Percentiles rank a stretch among this genome's conserved stretches.
Evolutionary conservation across 371 early-diverging fungal species (phyloP).

Genomic region (Lichtheimia corymbifera): DNA sequence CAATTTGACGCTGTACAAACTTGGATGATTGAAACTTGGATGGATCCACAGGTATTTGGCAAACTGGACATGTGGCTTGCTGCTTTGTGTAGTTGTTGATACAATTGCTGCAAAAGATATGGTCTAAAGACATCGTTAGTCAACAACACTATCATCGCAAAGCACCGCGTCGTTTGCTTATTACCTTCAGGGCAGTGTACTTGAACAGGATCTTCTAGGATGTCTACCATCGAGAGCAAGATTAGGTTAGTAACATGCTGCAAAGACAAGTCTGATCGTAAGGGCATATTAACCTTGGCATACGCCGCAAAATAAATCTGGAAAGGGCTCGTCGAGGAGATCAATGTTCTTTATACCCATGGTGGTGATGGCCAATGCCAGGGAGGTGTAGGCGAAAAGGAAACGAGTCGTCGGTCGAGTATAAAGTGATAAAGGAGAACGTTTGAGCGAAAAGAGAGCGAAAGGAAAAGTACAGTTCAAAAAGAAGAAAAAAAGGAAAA

Average conservation of each 20-base stretch:
- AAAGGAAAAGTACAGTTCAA: background rate
- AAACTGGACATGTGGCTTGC: conserved; percentile 28
- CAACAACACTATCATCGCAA: background rate
- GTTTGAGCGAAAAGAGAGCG: background rate
- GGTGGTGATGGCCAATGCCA: background rate
- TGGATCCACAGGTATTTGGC: conserved; percentile 25
- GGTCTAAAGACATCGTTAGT: conserved; percentile 28
- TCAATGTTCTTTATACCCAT: conserved; percentile 30
- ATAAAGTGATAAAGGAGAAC: background rate
- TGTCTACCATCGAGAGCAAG: conserved; percentile 22
- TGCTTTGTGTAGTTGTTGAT: conserved; percentile 37
- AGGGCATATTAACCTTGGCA: conserved; percentile 34
- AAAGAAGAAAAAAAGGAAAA: no score
- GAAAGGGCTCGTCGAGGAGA: conserved; percentile 40
- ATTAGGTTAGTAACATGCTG: background rate
- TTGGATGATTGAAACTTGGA: conserved; percentile 42
- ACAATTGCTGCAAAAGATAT: conserved; percentile 49
- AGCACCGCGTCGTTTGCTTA: background rate
- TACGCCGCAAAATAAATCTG: conserved; percentile 48
- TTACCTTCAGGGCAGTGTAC: conserved; percentile 57
- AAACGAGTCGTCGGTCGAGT: background rate
- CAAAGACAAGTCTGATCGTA: background rate
- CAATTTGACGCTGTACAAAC: conserved; percentile 47
- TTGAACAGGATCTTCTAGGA: conserved; percentile 53
- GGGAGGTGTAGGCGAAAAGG: background rate